Evolutionary conservation across 805 yeast species (phyloP).

Genomic region (Candida dendrica): DNA sequence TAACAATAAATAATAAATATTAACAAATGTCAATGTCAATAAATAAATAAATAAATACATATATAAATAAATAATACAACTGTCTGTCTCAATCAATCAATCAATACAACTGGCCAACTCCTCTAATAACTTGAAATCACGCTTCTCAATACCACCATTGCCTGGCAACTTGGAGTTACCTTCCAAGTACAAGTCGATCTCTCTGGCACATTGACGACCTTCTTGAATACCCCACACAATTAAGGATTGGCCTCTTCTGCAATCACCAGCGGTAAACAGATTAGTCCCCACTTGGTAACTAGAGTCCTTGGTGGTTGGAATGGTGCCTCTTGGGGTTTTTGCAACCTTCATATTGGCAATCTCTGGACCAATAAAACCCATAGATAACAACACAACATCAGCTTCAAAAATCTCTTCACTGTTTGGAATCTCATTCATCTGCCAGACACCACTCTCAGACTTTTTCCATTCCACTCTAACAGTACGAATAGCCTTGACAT

Average conservation of each 20-base stretch:
- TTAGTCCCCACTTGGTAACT: conserved; percentile 67
- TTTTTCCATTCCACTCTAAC: conserved; percentile 98
- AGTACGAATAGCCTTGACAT: conserved; percentile 91
- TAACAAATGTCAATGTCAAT: no score
- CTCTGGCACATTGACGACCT: conserved; percentile 97
- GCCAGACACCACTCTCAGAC: conserved; percentile 95
- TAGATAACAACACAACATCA: conserved; percentile 85
- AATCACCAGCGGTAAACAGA: conserved; percentile 94
- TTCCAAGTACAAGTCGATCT: conserved; percentile 75
- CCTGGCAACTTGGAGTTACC: conserved; percentile 84
- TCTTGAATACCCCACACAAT: conserved; percentile 99
- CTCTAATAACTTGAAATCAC: conserved; percentile 70
- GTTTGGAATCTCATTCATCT: conserved; percentile 95
- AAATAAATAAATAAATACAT: neutral
- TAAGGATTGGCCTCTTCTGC: conserved; percentile 96
- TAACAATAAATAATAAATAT: no score
- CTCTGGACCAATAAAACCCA: conserved; percentile 98
- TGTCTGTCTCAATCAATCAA: neutral
- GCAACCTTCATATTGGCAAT: conserved; percentile 58
- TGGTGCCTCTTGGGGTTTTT: conserved; percentile 81
- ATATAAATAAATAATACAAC: neutral
- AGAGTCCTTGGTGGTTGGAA: conserved; percentile 47
- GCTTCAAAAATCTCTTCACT: conserved; percentile 93
- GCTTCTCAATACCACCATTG: conserved; percentile 84
- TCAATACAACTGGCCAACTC: conserved; percentile 44